Evolutionary conservation across 2,329 filamentous ascomycete species (phyloP).

Genomic region (Apiospora sp.): DNA sequence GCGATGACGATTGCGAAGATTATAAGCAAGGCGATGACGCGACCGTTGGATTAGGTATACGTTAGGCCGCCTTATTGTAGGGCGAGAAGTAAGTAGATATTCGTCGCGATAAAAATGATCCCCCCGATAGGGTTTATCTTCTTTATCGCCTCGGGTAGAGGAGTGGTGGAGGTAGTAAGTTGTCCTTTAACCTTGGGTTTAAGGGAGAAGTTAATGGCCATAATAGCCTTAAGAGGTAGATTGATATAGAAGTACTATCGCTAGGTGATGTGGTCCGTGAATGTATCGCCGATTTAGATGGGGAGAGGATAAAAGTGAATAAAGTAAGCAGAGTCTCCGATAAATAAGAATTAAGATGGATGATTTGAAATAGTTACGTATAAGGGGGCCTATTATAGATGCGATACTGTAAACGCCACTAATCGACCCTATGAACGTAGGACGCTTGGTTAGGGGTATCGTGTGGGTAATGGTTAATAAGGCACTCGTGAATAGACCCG

Average conservation of each 20-base stretch:
- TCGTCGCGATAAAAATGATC: slow-evolving; percentile 52
- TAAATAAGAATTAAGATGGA: too few species aligned
- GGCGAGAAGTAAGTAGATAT: slow-evolving; percentile 47
- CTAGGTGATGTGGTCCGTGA: too few species aligned
- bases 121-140: slow-evolving; percentile 32
- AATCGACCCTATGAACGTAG: slow-evolving; percentile 40
- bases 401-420: slow-evolving; percentile 50
- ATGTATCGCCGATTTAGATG: too few species aligned
- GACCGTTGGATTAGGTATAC: slow-evolving; percentile 42
- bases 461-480: slow-evolving; percentile 40
- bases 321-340: too few species aligned
- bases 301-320: too few species aligned
- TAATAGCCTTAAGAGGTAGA: slow-evolving; percentile 30
- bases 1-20: slow-evolving; percentile 42
- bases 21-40: slow-evolving; percentile 45
- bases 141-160: background rate
- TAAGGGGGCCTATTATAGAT: slow-evolving; percentile 31
- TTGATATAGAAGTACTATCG: slow-evolving; percentile 37
- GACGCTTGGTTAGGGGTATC: slow-evolving; percentile 27
- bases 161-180: slow-evolving; percentile 25
- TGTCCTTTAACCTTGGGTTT: slow-evolving; percentile 26
- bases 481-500: slow-evolving; percentile 47
- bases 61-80: slow-evolving; percentile 49
- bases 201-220: slow-evolving; percentile 28
- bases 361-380: slow-evolving; percentile 22